These are phyloP conservation scores for Geranium incanum DNA, from an alignment of 441 rosid genomes.

Conservation along the genomic window DNA sequence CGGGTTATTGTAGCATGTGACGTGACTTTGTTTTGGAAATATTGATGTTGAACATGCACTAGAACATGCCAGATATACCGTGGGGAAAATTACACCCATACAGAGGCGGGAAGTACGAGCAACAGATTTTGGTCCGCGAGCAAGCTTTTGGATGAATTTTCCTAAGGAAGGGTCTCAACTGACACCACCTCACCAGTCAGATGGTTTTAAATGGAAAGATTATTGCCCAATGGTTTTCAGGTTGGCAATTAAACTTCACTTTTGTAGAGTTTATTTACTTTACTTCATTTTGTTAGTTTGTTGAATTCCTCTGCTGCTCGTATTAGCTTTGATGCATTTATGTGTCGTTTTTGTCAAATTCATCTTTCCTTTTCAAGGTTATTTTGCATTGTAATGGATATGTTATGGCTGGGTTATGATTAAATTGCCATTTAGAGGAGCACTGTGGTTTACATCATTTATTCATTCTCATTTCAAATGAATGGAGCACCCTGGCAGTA, in stretches of 20 bases:
- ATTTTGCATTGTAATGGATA: not conserved
- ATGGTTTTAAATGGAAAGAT: constrained; percentile 94
- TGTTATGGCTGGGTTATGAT: not conserved
- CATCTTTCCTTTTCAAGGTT: not conserved
- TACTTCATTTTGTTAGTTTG: not conserved
- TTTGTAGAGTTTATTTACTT: not conserved
- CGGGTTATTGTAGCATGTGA: constrained; percentile 9
- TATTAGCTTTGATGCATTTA: not conserved
- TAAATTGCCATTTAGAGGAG: not conserved
- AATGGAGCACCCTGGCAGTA: not conserved
- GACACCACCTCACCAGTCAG: constrained; percentile 90
- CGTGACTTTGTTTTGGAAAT: constrained; percentile 12
- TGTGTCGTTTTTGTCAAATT: not conserved
- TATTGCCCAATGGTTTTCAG: constrained; percentile 99
- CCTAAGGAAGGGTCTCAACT: constrained; percentile 84
- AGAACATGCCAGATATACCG: constrained; percentile 64
- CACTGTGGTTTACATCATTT: not conserved
- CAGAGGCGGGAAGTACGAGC: constrained; percentile 82
- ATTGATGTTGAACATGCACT: constrained; percentile 19
- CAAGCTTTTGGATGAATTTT: constrained; percentile 96
- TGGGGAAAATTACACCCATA: constrained; percentile 93
- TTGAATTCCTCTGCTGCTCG: not conserved
- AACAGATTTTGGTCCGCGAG: constrained; percentile 81
- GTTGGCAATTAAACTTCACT: constrained; percentile 31
- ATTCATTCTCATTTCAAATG: not conserved